Percentiles rank a stretch among this genome's conserved stretches.
These are phyloP conservation scores for Durusdinium trenchii DNA, from an alignment of 73 alveolate genomes.

Conservation along the genomic window DNA sequence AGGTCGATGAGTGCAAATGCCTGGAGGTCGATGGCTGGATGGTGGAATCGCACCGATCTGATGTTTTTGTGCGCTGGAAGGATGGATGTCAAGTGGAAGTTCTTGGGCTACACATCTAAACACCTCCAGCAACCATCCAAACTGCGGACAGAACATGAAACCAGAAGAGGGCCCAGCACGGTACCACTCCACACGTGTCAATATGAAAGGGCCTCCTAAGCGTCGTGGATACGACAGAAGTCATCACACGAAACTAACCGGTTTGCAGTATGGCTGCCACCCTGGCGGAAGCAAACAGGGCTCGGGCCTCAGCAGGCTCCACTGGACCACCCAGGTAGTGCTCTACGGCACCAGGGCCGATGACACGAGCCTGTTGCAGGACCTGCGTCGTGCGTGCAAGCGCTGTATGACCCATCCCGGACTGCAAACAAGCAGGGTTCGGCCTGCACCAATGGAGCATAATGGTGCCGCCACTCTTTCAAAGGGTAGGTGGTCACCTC, in stretches of 20 bases:
- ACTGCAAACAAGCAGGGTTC: neutral
- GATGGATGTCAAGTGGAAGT: too few relatives aligned
- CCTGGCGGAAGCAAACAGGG: neutral
- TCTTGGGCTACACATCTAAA: too few relatives aligned
- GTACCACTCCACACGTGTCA: too few relatives aligned
- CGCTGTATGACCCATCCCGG: neutral
- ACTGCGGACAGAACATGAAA: too few relatives aligned
- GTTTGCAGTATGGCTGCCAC: neutral
- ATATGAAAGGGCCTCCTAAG: too few relatives aligned
- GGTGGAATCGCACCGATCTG: too few relatives aligned
- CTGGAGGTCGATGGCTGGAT: too few relatives aligned
- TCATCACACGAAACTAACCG: too few relatives aligned
- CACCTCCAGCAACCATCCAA: too few relatives aligned
- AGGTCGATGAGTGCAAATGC: constrained; percentile 56
- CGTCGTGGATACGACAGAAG: too few relatives aligned
- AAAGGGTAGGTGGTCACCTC: constrained; percentile 69
- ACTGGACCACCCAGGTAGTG: constrained; percentile 81
- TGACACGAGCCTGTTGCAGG: constrained; percentile 27
- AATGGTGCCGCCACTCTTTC: constrained; percentile 54
- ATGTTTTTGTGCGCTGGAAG: too few relatives aligned
- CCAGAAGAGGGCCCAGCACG: too few relatives aligned
- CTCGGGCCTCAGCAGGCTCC: constrained; percentile 59
- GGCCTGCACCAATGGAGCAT: constrained; percentile 79
- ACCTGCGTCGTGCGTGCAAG: neutral
- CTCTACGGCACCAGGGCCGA: constrained; percentile 47